Conservation (phyloP, 371 early-diverging fungal genomes). For the Capillidium heterosporum region DNA sequence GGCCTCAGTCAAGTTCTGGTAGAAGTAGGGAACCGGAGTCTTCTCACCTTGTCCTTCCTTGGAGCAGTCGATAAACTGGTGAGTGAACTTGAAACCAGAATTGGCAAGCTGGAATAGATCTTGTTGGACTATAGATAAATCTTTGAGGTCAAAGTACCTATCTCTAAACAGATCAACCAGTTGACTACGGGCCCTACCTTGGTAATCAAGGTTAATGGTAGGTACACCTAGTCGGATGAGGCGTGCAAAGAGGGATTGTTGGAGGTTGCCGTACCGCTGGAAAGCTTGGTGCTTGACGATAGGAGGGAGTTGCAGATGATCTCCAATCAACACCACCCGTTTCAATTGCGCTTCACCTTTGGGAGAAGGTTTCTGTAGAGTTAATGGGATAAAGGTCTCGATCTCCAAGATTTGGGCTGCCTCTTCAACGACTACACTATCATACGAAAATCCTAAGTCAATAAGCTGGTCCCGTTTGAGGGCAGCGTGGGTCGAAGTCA, state of each 20-base stretch:
- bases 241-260: conserved; percentile 79
- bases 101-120: conserved; percentile 40
- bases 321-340: conserved; percentile 90
- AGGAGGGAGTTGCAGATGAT: conserved; percentile 91
- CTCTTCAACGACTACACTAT: conserved; percentile 93
- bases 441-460: conserved; percentile 74
- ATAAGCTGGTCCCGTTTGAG: conserved; percentile 69
- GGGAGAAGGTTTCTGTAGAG: conserved; percentile 31
- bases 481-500: conserved; percentile 92
- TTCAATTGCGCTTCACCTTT: conserved; percentile 40
- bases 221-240: conserved; percentile 83
- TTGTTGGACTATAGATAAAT: conserved; percentile 26
- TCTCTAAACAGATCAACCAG: conserved; percentile 68
- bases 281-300: conserved; percentile 74
- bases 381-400: conserved; percentile 85
- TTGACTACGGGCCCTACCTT: conserved; percentile 65
- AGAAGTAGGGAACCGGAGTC: conserved; percentile 55
- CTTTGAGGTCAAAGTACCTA: conserved; percentile 49
- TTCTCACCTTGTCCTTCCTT: conserved; percentile 63
- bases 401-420: conserved; percentile 93
- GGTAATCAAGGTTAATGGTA: conserved; percentile 56
- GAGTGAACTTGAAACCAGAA: conserved; percentile 64
- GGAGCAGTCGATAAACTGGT: conserved; percentile 68
- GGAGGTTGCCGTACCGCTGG: conserved; percentile 70
- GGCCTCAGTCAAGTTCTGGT: conserved; percentile 89